Base-by-base conservation (phyloP, 441 rosid genomes). In the Aleurites moluccanus region DNA sequence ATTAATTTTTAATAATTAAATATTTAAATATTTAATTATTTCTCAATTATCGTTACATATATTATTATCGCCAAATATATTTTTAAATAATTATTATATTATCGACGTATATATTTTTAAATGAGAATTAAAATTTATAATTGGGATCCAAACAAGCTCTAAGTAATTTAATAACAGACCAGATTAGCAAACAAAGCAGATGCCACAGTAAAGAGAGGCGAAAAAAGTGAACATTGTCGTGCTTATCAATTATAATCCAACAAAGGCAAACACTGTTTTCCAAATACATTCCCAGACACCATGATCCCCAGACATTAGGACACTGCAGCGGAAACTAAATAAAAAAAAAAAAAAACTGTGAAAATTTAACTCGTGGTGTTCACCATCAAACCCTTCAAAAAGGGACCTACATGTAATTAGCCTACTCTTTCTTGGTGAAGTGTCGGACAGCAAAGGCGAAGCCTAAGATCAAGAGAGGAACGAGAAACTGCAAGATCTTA, bases 401-500 rank as follows among this genome's bases (percentile, higher is more conserved):
- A 4, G 65, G 65, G 8, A 14, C 2, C 20, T 0, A 57, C 9
- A 16, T 23, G 33, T 23, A 30, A 30, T 61, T 30, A 45, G 67
- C 53, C 82, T 85, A 85, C 63, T 88, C 96, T 85, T 91, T 89
- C 87, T 91, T 94, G 81, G 97, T 91, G 84, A 70, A 92, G 40
- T 85, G 76, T 59, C 94, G 90, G 15, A 92, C 96, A 0, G 79
- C 83, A 35, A 92, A 73, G 47, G 98, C 97, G 63, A 91, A 70
- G 25, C 94, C 97, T 84, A 94, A 79, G 77, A 92, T 90, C 83
- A 92, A 69, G 77, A 94, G 86, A 14, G 98, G 98, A 66, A 94
- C 90, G 0, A 94, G 88, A 79, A 92, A 88, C 76, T 91, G 98
- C 69, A 94, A 80, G 70, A 92, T 81, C 92, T 92, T 92, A 73